phyloP scores from a whole-genome alignment of 495 filamentous ascomycete species.

The Aspergillus olivimuriae region DNA sequence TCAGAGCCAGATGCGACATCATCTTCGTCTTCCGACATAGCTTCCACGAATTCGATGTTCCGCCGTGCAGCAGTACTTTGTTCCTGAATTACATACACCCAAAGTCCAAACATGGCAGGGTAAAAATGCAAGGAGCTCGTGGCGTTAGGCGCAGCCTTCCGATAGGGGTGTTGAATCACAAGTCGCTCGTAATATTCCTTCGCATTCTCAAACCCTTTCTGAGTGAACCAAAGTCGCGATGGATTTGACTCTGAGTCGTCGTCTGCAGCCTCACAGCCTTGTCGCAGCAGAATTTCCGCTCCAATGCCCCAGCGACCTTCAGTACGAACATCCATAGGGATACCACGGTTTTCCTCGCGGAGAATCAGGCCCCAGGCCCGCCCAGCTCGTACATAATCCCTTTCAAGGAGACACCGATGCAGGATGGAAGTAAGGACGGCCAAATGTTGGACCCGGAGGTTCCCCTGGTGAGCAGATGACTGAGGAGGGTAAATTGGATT shows the following conservation, averaged over 20 bases:
- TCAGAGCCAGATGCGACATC: slow-evolving; percentile 14
- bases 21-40: slow-evolving; percentile 27
- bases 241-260: not conserved
- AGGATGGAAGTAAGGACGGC: slow-evolving; percentile 53
- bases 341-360: slow-evolving; percentile 46
- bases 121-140: slow-evolving; percentile 54
- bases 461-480: slow-evolving; percentile 27
- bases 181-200: slow-evolving; percentile 61
- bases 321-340: slow-evolving; percentile 47
- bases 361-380: slow-evolving; percentile 61
- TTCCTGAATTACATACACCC: slow-evolving; percentile 55
- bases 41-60: slow-evolving; percentile 17
- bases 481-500: slow-evolving; percentile 31
- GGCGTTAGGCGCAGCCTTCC: slow-evolving; percentile 35
- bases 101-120: slow-evolving; percentile 60
- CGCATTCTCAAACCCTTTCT: slow-evolving; percentile 48
- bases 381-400: slow-evolving; percentile 56
- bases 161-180: slow-evolving; percentile 59
- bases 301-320: slow-evolving; percentile 62
- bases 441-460: slow-evolving; percentile 52
- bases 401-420: slow-evolving; percentile 53
- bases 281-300: slow-evolving; percentile 57
- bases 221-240: slow-evolving; percentile 30
- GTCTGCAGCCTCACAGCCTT: slow-evolving; percentile 21
- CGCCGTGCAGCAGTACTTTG: slow-evolving; percentile 34